These are phyloP conservation scores for Neospora caninum DNA, from an alignment of 169 alveolate species.

Conservation along the genomic window DNA sequence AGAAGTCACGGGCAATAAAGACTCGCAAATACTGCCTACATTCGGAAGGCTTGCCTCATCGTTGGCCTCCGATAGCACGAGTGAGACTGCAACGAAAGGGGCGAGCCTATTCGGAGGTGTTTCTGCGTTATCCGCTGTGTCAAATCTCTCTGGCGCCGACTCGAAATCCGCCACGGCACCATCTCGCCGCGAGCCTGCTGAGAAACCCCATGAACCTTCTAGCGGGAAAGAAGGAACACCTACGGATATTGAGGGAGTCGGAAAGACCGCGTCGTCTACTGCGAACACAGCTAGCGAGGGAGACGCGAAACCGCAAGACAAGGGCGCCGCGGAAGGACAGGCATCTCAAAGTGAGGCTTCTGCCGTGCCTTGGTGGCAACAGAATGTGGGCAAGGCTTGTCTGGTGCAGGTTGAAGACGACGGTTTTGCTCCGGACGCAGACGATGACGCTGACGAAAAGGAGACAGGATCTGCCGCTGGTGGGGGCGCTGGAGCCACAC, in stretches of 20 bases:
- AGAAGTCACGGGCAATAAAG: background rate
- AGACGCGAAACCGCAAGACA: background rate
- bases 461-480: background rate
- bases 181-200: background rate
- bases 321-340: background rate
- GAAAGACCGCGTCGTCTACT: background rate
- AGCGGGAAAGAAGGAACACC: background rate
- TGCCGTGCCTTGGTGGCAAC: constrained; percentile 9
- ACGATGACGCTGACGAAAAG: background rate
- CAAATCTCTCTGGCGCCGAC: background rate
- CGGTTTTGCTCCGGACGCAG: background rate
- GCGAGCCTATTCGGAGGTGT: background rate
- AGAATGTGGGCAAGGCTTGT: background rate
- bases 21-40: background rate
- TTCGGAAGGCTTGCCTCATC: background rate
- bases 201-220: background rate
- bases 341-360: background rate
- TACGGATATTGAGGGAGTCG: background rate
- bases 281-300: background rate
- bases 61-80: background rate
- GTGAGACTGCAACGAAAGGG: background rate
- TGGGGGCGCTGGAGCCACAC: background rate
- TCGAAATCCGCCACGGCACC: background rate
- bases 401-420: constrained; percentile 1
- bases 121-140: background rate